A percentile compares a stretch with the other conserved stretches of the same genome.
Conservation (phyloP, 208 protist species). For the Blastocrithidia nonstop region DNA sequence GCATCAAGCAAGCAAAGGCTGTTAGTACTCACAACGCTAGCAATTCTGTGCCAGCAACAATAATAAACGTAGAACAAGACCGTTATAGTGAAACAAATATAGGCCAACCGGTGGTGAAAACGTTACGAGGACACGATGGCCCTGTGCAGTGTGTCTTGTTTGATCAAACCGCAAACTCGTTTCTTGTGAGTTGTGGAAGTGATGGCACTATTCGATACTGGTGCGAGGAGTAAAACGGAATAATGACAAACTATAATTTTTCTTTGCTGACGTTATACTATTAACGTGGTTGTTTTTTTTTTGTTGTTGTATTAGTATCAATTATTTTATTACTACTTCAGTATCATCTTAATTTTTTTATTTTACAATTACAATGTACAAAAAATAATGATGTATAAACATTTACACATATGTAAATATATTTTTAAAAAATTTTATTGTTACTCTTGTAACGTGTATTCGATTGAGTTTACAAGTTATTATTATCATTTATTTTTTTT, state of each 20-base stretch:
- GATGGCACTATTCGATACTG: slow-evolving; percentile 78
- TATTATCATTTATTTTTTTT: too few relatives aligned
- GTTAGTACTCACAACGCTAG: too few relatives aligned
- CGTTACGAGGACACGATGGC: slow-evolving; percentile 61
- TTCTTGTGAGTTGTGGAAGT: slow-evolving; percentile 66
- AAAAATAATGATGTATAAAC: too few relatives aligned
- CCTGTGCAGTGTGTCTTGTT: slow-evolving; percentile 82
- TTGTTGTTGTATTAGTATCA: slow-evolving; percentile 1
- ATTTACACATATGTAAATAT: too few relatives aligned
- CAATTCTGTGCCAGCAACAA: not conserved
- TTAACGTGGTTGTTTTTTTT: not conserved
- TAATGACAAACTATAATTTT: too few relatives aligned
- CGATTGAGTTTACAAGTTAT: too few relatives aligned
- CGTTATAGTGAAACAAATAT: slow-evolving; percentile 81
- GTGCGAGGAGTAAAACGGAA: slow-evolving; percentile 27
- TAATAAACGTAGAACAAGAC: slow-evolving; percentile 15
- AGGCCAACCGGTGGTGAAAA: slow-evolving; percentile 55
- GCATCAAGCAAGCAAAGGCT: too few relatives aligned
- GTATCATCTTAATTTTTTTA: slow-evolving; percentile 4
- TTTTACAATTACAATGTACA: not conserved
- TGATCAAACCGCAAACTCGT: slow-evolving; percentile 47
- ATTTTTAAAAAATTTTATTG: too few relatives aligned
- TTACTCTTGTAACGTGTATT: too few relatives aligned
- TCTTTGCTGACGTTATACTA: slow-evolving; percentile 1
- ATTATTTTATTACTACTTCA: not conserved